Percentiles rank a stretch among this genome's conserved stretches.
Conservation (phyloP, 2,329 filamentous ascomycete species). For the Peltaster fructicola region DNA sequence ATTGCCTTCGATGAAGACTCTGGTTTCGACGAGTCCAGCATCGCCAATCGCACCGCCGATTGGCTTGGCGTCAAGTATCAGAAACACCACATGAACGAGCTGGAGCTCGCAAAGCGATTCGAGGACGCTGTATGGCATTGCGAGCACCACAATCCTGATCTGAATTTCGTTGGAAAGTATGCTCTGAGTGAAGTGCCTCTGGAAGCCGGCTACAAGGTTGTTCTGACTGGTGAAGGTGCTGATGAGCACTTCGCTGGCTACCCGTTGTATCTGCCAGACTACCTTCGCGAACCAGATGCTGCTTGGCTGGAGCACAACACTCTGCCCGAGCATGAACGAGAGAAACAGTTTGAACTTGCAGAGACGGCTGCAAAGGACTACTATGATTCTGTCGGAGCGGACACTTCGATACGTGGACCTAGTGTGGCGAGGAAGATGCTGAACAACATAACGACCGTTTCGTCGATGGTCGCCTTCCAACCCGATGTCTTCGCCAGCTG, state of each 20-base stretch:
- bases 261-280: constrained; percentile 27
- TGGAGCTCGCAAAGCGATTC: constrained; percentile 24
- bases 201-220: constrained; percentile 33
- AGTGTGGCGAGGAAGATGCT: constrained; percentile 20
- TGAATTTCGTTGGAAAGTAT: constrained; percentile 36
- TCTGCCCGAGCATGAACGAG: constrained; percentile 11
- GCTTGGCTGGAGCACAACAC: constrained; percentile 10
- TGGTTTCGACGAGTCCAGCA: constrained; percentile 33
- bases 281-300: constrained; percentile 31
- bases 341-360: constrained; percentile 8
- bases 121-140: constrained; percentile 29
- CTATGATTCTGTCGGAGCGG: constrained; percentile 14
- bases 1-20: constrained; percentile 34
- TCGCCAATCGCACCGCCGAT: constrained; percentile 31
- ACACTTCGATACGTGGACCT: constrained; percentile 9
- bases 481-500: constrained; percentile 21
- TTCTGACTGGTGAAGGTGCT: constrained; percentile 28
- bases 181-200: constrained; percentile 30
- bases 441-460: constrained; percentile 22
- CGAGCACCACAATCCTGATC: constrained; percentile 30
- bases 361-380: constrained; percentile 12
- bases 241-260: constrained; percentile 41
- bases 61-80: constrained; percentile 29
- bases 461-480: constrained; percentile 19
- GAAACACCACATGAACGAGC: constrained; percentile 27